Evolutionary conservation across 2,329 filamentous ascomycete species (phyloP).

Genomic region (Colletotrichum navitas): DNA sequence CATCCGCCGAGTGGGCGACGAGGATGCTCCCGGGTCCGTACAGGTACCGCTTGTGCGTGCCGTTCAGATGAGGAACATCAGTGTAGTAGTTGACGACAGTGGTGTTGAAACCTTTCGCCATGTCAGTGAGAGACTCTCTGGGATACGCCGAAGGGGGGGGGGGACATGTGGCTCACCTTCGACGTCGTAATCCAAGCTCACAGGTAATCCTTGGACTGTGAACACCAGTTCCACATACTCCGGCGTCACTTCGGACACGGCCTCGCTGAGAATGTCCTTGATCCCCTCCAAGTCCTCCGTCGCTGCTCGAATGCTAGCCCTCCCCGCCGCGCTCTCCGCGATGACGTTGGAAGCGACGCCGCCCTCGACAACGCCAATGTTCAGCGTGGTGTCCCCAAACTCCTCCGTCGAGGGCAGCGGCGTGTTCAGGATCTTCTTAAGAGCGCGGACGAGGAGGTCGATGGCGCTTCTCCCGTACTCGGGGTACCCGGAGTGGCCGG

Average conservation of each 20-base stretch:
- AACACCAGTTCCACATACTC: constrained; percentile 75
- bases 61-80: constrained; percentile 82
- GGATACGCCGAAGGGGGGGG: not conserved
- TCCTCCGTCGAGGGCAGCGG: constrained; percentile 81
- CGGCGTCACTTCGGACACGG: constrained; percentile 65
- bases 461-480: constrained; percentile 90
- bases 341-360: constrained; percentile 93
- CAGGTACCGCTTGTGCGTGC: constrained; percentile 75
- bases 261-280: constrained; percentile 63
- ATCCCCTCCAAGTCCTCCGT: constrained; percentile 75
- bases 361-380: constrained; percentile 82
- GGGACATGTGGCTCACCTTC: constrained; percentile 67
- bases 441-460: constrained; percentile 79
- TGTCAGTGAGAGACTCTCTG: constrained; percentile 25
- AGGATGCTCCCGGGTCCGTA: constrained; percentile 82
- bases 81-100: constrained; percentile 93
- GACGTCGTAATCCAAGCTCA: constrained; percentile 84
- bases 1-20: constrained; percentile 88
- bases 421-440: constrained; percentile 74
- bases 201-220: constrained; percentile 76
- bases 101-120: constrained; percentile 76
- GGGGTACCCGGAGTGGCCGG: constrained; percentile 91
- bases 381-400: constrained; percentile 90
- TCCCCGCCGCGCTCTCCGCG: constrained; percentile 76
- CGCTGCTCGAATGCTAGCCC: constrained; percentile 80